phyloP scores from a whole-genome alignment of 2,329 filamentous ascomycete genomes.

The Alternaria sp. region DNA sequence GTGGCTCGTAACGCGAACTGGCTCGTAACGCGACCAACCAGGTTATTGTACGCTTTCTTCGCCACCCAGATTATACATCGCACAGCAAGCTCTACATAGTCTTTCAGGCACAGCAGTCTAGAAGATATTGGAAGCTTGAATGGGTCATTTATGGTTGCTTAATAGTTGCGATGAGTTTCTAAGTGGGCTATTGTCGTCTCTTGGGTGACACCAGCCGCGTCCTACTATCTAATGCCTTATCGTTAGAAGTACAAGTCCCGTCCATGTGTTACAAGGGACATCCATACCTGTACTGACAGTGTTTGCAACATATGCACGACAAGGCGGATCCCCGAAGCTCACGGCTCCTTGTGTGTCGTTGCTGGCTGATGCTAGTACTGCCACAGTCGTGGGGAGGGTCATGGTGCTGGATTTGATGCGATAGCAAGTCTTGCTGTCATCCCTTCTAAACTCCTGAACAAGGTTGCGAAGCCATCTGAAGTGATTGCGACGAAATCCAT shows the following conservation, averaged over 20 bases:
- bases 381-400: too few relatives aligned
- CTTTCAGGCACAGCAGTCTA: background rate
- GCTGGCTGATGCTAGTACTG: too few relatives aligned
- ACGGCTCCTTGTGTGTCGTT: too few relatives aligned
- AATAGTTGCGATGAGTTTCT: background rate
- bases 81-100: background rate
- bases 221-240: background rate
- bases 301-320: too few relatives aligned
- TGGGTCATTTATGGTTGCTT: background rate
- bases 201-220: background rate
- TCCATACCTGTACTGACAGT: too few relatives aligned
- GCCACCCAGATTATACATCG: conserved; percentile 7
- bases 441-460: background rate
- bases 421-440: background rate
- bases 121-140: background rate
- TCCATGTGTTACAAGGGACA: too few relatives aligned
- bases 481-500: background rate
- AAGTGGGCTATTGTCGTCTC: background rate
- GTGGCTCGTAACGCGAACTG: too few relatives aligned
- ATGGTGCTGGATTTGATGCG: too few relatives aligned
- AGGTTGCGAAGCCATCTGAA: background rate
- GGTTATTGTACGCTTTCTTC: conserved; percentile 1
- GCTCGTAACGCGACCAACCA: too few relatives aligned
- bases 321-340: too few relatives aligned
- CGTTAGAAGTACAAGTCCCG: background rate